Conservation (phyloP, 1,284 basidiomycete genomes). For the Termitomyces sp. region DNA sequence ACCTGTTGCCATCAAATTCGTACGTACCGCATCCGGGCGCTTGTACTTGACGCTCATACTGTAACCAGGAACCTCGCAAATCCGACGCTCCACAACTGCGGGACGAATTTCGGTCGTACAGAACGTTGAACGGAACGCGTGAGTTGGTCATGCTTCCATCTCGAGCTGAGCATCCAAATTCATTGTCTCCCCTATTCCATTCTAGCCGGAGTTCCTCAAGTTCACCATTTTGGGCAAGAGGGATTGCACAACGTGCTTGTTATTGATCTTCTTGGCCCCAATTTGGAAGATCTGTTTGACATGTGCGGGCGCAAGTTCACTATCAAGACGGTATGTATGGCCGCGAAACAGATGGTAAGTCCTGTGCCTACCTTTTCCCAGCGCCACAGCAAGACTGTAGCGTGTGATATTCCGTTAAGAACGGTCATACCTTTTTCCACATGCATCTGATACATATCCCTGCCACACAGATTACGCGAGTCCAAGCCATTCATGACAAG, state of each 20-base stretch:
- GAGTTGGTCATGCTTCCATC: constrained; percentile 31
- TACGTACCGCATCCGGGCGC: constrained; percentile 36
- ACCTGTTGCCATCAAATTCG: constrained; percentile 98
- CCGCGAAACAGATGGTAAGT: constrained; percentile 95
- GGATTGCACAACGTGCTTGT: constrained; percentile 97
- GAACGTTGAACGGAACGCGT: constrained; percentile 92
- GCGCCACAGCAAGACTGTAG: constrained; percentile 3
- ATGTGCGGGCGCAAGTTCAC: constrained; percentile 98
- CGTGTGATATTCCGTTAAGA: constrained; percentile 6
- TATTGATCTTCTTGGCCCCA: constrained; percentile 95
- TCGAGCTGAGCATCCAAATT: constrained; percentile 3
- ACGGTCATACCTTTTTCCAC: constrained; percentile 10
- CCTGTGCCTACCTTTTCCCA: constrained; percentile 5
- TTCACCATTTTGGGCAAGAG: constrained; percentile 98
- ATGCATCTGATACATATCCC: constrained; percentile 11
- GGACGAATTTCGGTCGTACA: constrained; percentile 97
- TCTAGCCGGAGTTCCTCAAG: constrained; percentile 90
- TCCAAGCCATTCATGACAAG: constrained; percentile 97
- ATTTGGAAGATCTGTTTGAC: constrained; percentile 95
- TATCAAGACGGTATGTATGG: constrained; percentile 98
- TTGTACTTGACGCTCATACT: constrained; percentile 12
- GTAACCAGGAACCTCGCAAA: constrained; percentile 87
- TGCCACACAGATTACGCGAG: constrained; percentile 77
- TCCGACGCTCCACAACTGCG: constrained; percentile 96
- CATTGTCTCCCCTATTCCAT: constrained; percentile 12